phyloP scores from a whole-genome alignment of 2,329 filamentous ascomycete genomes.

The Lecanicillium sp. region DNA sequence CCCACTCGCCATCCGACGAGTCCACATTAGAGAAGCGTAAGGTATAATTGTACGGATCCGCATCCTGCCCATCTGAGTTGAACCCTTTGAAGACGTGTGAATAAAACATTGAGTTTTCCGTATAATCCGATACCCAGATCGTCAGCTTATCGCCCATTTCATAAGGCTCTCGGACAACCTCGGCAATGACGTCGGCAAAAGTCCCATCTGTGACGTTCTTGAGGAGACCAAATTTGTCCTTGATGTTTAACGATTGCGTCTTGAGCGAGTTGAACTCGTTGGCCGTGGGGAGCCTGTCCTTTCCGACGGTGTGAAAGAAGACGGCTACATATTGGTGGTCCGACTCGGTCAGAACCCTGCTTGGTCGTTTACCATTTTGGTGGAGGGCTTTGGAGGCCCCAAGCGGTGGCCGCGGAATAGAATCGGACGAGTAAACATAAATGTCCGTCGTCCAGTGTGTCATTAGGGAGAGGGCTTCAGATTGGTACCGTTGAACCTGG shows the following conservation, averaged over 20 bases:
- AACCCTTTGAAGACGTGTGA: conserved; percentile 30
- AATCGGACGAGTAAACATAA: conserved; percentile 15
- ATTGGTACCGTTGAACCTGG: conserved; percentile 33
- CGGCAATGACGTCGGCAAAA: conserved; percentile 64
- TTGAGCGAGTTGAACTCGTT: conserved; percentile 33
- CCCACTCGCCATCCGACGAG: conserved; percentile 41
- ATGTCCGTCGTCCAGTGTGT: conserved; percentile 30
- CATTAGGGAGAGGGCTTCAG: conserved; percentile 31
- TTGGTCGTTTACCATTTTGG: conserved; percentile 12
- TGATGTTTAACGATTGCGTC: conserved; percentile 32
- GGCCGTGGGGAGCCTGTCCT: conserved; percentile 32
- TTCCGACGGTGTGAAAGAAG: conserved; percentile 37
- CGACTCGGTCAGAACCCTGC: conserved; percentile 12
- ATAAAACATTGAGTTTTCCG: conserved; percentile 58
- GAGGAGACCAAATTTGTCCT: conserved; percentile 56
- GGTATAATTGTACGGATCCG: conserved; percentile 50
- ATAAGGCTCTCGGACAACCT: conserved; percentile 53
- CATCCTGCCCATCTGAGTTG: conserved; percentile 30
- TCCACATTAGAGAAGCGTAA: conserved; percentile 15
- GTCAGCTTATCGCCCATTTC: conserved; percentile 39
- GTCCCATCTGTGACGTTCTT: conserved; percentile 47
- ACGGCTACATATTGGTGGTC: conserved; percentile 39
- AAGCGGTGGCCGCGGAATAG: conserved; percentile 31
- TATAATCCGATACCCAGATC: conserved; percentile 79
- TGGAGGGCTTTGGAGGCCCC: conserved; percentile 25